Percentiles rank a stretch among this genome's conserved stretches.
These are phyloP conservation scores for Caloboletus firmus DNA, from an alignment of 1,284 basidiomycete species.

Conservation along the genomic window DNA sequence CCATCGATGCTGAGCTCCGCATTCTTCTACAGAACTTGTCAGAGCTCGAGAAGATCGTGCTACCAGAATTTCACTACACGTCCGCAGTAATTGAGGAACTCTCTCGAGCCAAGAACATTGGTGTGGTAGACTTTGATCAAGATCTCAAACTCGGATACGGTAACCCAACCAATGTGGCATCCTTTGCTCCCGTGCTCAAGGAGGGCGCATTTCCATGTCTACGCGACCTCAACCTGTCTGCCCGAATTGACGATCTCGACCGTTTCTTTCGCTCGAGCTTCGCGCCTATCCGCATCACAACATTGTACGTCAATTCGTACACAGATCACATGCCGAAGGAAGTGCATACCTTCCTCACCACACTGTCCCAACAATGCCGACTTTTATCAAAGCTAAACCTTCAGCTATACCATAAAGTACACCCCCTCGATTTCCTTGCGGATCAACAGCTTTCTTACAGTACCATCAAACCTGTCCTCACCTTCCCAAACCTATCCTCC, in stretches of 20 bases:
- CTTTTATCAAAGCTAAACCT: constrained; percentile 45
- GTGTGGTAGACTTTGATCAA: constrained; percentile 51
- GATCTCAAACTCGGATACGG: constrained; percentile 43
- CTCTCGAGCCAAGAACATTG: constrained; percentile 46
- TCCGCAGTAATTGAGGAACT: constrained; percentile 45
- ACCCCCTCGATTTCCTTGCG: constrained; percentile 12
- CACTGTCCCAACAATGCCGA: constrained; percentile 48
- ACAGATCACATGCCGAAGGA: constrained; percentile 41
- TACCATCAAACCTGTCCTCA: constrained; percentile 50
- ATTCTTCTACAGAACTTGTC: constrained; percentile 43
- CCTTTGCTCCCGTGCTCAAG: constrained; percentile 44
- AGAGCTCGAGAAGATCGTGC: constrained; percentile 47
- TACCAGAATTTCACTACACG: constrained; percentile 54
- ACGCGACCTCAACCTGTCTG: constrained; percentile 51
- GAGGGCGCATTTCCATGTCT: constrained; percentile 56
- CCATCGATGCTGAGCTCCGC: constrained; percentile 40
- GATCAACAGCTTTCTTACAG: constrained; percentile 44
- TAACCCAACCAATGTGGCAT: constrained; percentile 41
- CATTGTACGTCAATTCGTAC: constrained; percentile 52
- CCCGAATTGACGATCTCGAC: constrained; percentile 44
- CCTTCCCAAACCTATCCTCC: constrained; percentile 43
- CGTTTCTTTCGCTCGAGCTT: constrained; percentile 46
- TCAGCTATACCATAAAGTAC: constrained; percentile 32
- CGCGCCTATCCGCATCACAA: constrained; percentile 49
- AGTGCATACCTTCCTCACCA: constrained; percentile 44